Base-by-base conservation (phyloP, 164 flowering plant species). In the Malania oleifera region DNA sequence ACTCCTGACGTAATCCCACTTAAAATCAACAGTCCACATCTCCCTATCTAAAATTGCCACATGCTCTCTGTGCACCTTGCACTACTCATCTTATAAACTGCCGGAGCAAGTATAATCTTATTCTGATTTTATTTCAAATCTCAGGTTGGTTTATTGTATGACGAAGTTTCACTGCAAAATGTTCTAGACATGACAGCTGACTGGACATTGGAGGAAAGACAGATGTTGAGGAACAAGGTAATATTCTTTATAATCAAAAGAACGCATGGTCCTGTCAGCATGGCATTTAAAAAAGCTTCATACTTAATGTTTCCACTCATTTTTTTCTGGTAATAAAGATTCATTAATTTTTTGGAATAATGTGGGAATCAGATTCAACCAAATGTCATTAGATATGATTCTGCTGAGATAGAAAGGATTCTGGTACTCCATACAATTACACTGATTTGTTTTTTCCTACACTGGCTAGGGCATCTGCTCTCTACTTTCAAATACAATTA, bases 81-180 rank as follows among this genome's bases (percentile, higher is more conserved):
- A 15, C 19, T 34, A 40, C 9, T 50, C 9, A 14, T 50, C 1
- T 60, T 28, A 11, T 50, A 13, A 51, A 29, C 22, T 63, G 41
- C 51, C 7, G 17, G 19, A 48, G 40, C 17, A 24, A 19, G n/a
- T 9, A 35, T 24, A 19, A 5, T 3, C 11, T 70, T 26, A 52
- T 61, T 54, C 25, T n/a, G 15, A 10, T 23, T 57, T 45, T 41
- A 44, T 28, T 51, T 44, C n/a, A 14, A 44, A 23, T 77, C 44
- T 57, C 83, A 93, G 99, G 99, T 93, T 22, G 99, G 99, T 37
- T 26, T 93, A 43, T 65, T 93, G 44, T 93, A 93, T 62, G 99
- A 93, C 73, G 97, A 93, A 52, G 79, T 70, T 65, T 78, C 97
- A 14, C 71, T 93, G 18, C 99, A 90, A 71, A 80, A 61, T 67